Evolutionary conservation across 2,329 filamentous ascomycete species (phyloP).

Genomic region (Diaporthe aspalathi): DNA sequence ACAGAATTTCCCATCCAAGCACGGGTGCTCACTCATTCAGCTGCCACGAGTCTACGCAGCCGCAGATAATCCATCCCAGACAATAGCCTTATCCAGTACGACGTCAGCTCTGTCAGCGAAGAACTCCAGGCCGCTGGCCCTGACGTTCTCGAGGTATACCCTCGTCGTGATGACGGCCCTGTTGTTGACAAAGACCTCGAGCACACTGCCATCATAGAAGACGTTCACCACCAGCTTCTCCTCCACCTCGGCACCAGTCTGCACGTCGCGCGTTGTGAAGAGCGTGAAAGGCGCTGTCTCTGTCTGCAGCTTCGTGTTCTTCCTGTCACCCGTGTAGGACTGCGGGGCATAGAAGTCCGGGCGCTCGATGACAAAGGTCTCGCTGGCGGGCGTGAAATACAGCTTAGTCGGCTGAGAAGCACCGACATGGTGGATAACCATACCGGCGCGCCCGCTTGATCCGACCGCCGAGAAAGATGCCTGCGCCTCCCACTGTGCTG

Average conservation of each 20-base stretch:
- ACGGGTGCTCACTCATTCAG: background rate
- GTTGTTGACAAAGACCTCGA: constrained; percentile 59
- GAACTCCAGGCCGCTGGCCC: constrained; percentile 43
- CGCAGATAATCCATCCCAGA: constrained; percentile 28
- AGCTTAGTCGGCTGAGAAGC: constrained; percentile 49
- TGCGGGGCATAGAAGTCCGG: constrained; percentile 41
- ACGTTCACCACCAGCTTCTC: constrained; percentile 54
- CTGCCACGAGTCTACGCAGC: background rate
- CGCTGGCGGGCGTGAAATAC: constrained; percentile 50
- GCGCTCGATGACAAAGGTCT: constrained; percentile 55
- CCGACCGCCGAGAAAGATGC: constrained; percentile 22
- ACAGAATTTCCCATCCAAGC: too few relatives aligned
- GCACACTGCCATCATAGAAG: constrained; percentile 55
- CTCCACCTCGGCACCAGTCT: constrained; percentile 42
- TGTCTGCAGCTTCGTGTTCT: constrained; percentile 49
- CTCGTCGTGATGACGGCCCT: constrained; percentile 55
- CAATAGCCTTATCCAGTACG: constrained; percentile 22
- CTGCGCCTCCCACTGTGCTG: constrained; percentile 36
- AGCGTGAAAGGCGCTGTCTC: constrained; percentile 57
- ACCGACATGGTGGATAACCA: constrained; percentile 43
- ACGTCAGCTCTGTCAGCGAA: constrained; percentile 41
- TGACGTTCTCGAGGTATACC: constrained; percentile 45
- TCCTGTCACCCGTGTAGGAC: background rate
- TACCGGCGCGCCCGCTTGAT: constrained; percentile 45
- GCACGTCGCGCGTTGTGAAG: constrained; percentile 48